Evolutionary conservation across 1,284 basidiomycete species (phyloP), one percentile per base, ranked within the genome.

Genomic region (Tilletia indica): DNA sequence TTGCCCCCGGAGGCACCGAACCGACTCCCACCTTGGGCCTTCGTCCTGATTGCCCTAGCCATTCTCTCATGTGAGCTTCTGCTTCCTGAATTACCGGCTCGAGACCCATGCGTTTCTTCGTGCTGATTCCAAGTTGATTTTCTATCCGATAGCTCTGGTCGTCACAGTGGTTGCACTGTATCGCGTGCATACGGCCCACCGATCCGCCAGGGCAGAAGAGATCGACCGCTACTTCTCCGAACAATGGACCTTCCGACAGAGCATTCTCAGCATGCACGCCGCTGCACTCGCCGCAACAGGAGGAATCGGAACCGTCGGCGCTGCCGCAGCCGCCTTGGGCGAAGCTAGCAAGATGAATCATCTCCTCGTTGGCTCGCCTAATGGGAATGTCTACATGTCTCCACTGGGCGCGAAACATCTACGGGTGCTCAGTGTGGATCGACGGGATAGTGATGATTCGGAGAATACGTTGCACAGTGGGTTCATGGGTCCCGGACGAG

Each of bases 141-240:
- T 9, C 3, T 25, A 5, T 42, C 45, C 31, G 0, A 61, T 49
- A 68, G 69, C 39, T 2, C 39, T 73, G 19, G 5, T 49, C 38
- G 21, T 21, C 14, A 70, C 71, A 8, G 70, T 73, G 16, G n/a
- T 25, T 3, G 21, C 21, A 11, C 72, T 73, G 38, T 71, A 71
- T 34, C 63, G 67, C 9, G 48, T 70, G 9, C 72, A 73, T 36
- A n/a, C 39, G 14, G n/a, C 48, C 25, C 68, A 73, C 51, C 63
- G 72, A 1, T 67, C 66, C 34, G 63, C 45, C 16, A 38, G 72
- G 45, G 56, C 70, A 14, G 72, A 73, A 38, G 72, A 73, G 69
- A 71, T 73, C 25, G 70, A 71, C 21, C 68, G 71, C 34, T 73
- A 71, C 71, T 73, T 73, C 42, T 58, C 64, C 47, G 72, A 73